A percentile compares a stretch with the other conserved stretches of the same genome.
phyloP scores from a whole-genome alignment of 768 basidiomycete species.

The Nidularia sp. region DNA sequence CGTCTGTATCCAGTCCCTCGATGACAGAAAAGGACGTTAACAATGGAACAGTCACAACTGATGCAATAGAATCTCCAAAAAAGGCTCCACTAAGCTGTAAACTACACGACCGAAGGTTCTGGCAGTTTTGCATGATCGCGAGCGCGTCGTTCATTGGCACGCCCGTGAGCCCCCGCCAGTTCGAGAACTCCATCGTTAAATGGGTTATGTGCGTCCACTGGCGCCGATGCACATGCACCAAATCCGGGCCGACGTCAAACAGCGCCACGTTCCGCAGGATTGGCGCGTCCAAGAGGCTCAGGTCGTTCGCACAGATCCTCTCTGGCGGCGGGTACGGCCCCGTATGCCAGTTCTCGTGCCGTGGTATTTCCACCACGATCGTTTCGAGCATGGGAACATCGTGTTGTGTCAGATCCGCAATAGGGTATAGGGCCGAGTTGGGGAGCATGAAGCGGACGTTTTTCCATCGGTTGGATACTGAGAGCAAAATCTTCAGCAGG shows the following conservation, averaged over 20 bases:
- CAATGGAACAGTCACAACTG: neutral
- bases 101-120: neutral
- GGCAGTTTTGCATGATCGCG: neutral
- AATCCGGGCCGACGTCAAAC: neutral
- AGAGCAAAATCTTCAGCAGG: neutral
- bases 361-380: neutral
- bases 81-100: neutral
- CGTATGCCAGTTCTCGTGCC: neutral
- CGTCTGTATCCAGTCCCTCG: neutral
- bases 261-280: neutral
- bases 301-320: neutral
- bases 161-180: neutral
- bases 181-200: neutral
- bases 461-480: neutral
- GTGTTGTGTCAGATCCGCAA: neutral
- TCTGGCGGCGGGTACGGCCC: neutral
- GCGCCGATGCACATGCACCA: neutral
- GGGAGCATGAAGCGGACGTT: neutral
- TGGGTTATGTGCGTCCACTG: neutral
- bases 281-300: neutral
- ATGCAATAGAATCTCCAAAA: neutral
- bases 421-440: neutral
- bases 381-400: neutral
- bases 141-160: neutral
- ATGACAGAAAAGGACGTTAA: neutral